Evolutionary conservation across 129 eudicot genomes (phyloP).

Genomic region (Helianthus tuberosus): DNA sequence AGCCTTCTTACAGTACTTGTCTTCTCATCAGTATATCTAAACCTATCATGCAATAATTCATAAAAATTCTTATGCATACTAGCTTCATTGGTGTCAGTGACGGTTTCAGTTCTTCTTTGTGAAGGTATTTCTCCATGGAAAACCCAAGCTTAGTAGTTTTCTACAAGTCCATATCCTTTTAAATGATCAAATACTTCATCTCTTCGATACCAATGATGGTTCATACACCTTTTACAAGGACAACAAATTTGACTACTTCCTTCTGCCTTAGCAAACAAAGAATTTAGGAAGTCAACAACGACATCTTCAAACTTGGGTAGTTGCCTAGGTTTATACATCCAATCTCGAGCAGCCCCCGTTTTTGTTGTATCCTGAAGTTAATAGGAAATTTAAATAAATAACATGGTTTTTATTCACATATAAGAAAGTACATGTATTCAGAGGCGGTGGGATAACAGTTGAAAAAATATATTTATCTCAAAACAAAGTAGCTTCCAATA

Average conservation of each 20-base stretch:
- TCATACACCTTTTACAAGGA: background rate
- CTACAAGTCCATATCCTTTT: background rate
- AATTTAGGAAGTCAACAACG: background rate
- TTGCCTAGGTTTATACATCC: background rate
- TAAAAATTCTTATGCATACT: too few species aligned
- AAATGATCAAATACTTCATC: background rate
- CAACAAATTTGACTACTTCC: background rate
- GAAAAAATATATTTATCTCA: too few species aligned
- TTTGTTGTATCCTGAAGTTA: too few species aligned
- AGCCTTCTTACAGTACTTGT: background rate
- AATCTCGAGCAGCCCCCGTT: too few species aligned
- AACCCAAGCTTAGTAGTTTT: too few species aligned
- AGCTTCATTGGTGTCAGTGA: too few species aligned
- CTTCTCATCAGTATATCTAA: background rate
- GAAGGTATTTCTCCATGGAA: background rate
- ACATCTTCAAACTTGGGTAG: background rate
- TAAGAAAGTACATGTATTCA: too few species aligned
- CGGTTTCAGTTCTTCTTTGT: background rate
- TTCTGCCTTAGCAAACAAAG: background rate
- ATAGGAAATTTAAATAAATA: too few species aligned
- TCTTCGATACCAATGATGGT: background rate
- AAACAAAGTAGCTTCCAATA: too few species aligned
- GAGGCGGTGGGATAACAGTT: too few species aligned
- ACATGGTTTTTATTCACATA: too few species aligned
- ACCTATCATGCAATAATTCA: conserved; percentile 5